A percentile compares a stretch with the other conserved stretches of the same genome.
Evolutionary conservation across 2,329 filamentous ascomycete species (phyloP).

Genomic region (Leptographium flavum): DNA sequence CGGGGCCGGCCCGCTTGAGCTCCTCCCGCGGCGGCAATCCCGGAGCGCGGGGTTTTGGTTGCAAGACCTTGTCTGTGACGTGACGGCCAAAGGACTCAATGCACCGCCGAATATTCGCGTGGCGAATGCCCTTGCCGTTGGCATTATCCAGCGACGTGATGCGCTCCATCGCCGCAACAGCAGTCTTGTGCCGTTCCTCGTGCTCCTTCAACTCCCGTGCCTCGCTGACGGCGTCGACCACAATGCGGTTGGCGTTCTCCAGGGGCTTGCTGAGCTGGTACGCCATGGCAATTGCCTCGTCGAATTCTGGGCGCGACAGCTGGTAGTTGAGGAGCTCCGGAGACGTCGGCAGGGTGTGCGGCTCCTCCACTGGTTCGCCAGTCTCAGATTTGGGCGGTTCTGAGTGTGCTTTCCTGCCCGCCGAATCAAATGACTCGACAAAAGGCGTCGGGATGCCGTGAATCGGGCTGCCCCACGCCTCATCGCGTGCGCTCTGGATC

Average conservation of each 20-base stretch:
- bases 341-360: constrained; percentile 30
- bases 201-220: constrained; percentile 27
- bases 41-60: constrained; percentile 40
- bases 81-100: constrained; percentile 83
- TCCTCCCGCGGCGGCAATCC: constrained; percentile 25
- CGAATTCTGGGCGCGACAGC: constrained; percentile 52
- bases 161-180: constrained; percentile 60
- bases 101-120: constrained; percentile 73
- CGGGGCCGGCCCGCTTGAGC: constrained; percentile 58
- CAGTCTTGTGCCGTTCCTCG: constrained; percentile 46
- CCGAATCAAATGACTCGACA: constrained; percentile 63
- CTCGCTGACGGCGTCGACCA: constrained; percentile 26
- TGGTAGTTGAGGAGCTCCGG: constrained; percentile 59
- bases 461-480: constrained; percentile 61
- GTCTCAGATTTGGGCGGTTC: constrained; percentile 21
- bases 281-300: constrained; percentile 51
- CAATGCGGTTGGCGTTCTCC: constrained; percentile 17
- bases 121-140: constrained; percentile 62
- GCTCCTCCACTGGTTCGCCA: constrained; percentile 25
- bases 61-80: constrained; percentile 61
- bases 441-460: constrained; percentile 70
- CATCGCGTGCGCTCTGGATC: constrained; percentile 49
- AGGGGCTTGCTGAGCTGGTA: constrained; percentile 51
- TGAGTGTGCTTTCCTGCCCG: constrained; percentile 30
- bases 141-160: constrained; percentile 68